Base-by-base conservation (phyloP, 2,329 filamentous ascomycete species). In the Gyromitra esculenta region DNA sequence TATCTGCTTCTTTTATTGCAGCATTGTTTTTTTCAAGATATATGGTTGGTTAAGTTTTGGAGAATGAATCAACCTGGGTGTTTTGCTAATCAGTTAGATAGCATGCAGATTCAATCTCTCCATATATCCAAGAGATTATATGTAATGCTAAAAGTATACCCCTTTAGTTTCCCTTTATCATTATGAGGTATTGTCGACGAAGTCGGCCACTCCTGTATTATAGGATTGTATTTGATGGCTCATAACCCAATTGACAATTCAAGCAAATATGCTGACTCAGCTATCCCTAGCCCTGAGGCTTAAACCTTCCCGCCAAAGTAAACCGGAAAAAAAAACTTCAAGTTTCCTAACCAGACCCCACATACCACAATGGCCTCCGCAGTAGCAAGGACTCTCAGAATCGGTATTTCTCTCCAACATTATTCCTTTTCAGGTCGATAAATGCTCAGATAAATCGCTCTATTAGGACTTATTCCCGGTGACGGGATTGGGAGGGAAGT, bases 401-500 rank as follows among this genome's bases (percentile, higher is more conserved):
- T 79, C 56, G 78, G 78, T 77, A 66, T 35, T 64, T 7, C n/a
- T 25, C 18, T 37, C 5, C 21, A 56, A 67, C 3, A 35, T 6
- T 48, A n/a, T 15, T 18, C 18, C 21, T 35, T 31, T 13, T 8
- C 25, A n/a, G 11, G 1, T 9, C 35, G 48, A 25, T 43, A 43
- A 31, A 45, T 11, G 18, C 41, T 60, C n/a, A 48, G 15, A 45
- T 41, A 45, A 70, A 66, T 63, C 56, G 39, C 31, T 31, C 5
- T 13, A 56, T 39, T 45, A 97, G 94, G 94, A 84, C 92, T 98
- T 82, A 98, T 99, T 83, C 92, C 96, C 82, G 96, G 96, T 83
- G 96, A 99, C 86, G 96, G 96, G 85, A 99, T 99, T 85, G 96
- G 96, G 85, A 93, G 93, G 83, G 96, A 99, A 86, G 96, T 99